Percentiles rank a stretch among this genome's conserved stretches.
These are phyloP conservation scores for Rutstroemia sp. DNA, from an alignment of 2,329 filamentous ascomycete species.

Conservation along the genomic window DNA sequence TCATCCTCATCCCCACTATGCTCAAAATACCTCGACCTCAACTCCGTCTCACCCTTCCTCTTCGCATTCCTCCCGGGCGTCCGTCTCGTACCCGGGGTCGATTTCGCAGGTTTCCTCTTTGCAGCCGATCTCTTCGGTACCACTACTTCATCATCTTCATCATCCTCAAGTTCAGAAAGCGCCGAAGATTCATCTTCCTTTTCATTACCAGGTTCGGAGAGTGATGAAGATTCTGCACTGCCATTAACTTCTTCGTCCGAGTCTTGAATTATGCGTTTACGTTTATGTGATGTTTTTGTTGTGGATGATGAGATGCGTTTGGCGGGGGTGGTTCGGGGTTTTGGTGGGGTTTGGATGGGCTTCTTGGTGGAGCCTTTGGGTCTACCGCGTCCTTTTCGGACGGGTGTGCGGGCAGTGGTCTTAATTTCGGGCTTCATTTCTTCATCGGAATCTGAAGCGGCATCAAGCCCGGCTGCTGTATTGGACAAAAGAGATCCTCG, in stretches of 20 bases:
- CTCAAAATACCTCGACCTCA: constrained; percentile 27
- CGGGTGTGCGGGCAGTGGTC: constrained; percentile 1
- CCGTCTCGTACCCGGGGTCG: constrained; percentile 13
- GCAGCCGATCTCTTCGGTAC: neutral
- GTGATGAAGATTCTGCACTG: neutral
- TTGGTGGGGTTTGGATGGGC: constrained; percentile 1
- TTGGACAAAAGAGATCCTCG: constrained; percentile 15
- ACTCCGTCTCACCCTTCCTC: constrained; percentile 22
- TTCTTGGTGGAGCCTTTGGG: constrained; percentile 15
- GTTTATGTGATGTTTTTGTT: constrained; percentile 5
- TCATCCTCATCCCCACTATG: constrained; percentile 19
- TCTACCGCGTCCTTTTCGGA: constrained; percentile 15
- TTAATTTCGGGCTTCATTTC: constrained; percentile 7
- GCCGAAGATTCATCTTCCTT: neutral
- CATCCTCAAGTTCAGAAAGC: neutral
- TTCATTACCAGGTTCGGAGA: neutral
- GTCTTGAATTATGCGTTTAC: constrained; percentile 11
- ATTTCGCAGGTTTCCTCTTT: constrained; percentile 10
- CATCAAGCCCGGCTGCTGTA: neutral
- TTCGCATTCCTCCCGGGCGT: constrained; percentile 22
- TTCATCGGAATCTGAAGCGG: constrained; percentile 9
- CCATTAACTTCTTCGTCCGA: constrained; percentile 12
- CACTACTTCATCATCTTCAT: neutral
- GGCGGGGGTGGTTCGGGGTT: neutral
- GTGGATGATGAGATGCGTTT: neutral